Percentiles rank a stretch among this genome's conserved stretches.
phyloP scores from a whole-genome alignment of 2,329 filamentous ascomycete species.

The Dactylellina sp. region DNA sequence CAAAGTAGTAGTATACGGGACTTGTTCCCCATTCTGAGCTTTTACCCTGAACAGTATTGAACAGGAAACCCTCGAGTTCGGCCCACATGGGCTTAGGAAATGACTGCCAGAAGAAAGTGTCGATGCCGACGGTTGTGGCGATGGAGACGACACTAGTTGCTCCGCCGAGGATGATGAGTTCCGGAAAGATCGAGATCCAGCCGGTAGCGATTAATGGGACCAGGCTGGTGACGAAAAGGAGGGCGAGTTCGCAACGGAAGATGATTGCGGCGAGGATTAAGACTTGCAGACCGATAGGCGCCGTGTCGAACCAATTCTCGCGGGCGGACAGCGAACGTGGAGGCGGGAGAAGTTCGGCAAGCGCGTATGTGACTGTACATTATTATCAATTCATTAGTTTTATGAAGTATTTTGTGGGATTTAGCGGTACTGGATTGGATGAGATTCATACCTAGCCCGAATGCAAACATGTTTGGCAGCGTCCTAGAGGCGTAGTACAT shows the following conservation, averaged over 20 bases:
- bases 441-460: slow-evolving; percentile 76
- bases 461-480: slow-evolving; percentile 96
- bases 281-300: slow-evolving; percentile 65
- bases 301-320: slow-evolving; percentile 73
- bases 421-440: no score
- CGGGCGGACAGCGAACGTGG: slow-evolving; percentile 61
- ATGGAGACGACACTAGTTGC: slow-evolving; percentile 76
- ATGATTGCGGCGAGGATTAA: slow-evolving; percentile 83
- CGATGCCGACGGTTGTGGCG: slow-evolving; percentile 76
- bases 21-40: slow-evolving; percentile 88
- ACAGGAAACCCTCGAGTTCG: slow-evolving; percentile 88
- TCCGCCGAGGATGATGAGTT: slow-evolving; percentile 75
- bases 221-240: slow-evolving; percentile 78
- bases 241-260: slow-evolving; percentile 88
- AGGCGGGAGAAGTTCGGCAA: slow-evolving; percentile 65
- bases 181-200: slow-evolving; percentile 69
- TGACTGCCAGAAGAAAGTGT: slow-evolving; percentile 92
- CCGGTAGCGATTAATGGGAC: slow-evolving; percentile 72
- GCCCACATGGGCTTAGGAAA: slow-evolving; percentile 79
- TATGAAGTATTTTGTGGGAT: no score
- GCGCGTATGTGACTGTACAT: slow-evolving; percentile 73
- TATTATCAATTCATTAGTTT: slow-evolving; percentile 1
- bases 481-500: slow-evolving; percentile 92
- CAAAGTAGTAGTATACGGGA: slow-evolving; percentile 87
- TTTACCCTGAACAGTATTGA: slow-evolving; percentile 86